These are phyloP conservation scores for Mrakia frigida DNA, from an alignment of 768 basidiomycete genomes.

Conservation along the genomic window DNA sequence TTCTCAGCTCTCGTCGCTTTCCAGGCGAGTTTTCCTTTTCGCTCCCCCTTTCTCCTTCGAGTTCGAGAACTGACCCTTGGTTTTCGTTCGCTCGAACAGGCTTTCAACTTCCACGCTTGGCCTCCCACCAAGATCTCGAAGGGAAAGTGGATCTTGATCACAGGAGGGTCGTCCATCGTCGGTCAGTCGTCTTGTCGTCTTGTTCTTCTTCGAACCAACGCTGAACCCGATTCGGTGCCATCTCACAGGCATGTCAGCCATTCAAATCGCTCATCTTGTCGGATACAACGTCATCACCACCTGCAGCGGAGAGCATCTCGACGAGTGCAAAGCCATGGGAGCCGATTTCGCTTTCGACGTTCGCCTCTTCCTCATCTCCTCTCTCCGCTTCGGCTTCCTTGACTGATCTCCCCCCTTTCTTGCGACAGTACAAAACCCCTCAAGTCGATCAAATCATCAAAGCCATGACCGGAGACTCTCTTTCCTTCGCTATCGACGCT, in stretches of 20 bases:
- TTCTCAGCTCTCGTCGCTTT: not conserved
- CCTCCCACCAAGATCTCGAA: not conserved
- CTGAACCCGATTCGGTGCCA: not conserved
- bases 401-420: not conserved
- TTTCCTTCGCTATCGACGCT: not conserved
- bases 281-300: not conserved
- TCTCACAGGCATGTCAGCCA: slow-evolving; percentile 1
- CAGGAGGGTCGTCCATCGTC: not conserved
- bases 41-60: not conserved
- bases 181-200: not conserved
- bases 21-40: not conserved
- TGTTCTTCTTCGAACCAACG: not conserved
- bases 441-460: not conserved
- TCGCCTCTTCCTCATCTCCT: not conserved
- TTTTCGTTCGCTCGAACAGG: not conserved
- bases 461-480: not conserved
- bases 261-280: not conserved
- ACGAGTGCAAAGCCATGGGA: not conserved
- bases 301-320: not conserved
- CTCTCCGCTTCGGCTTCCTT: not conserved
- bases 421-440: not conserved
- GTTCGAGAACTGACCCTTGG: not conserved
- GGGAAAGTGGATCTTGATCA: not conserved
- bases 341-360: not conserved
- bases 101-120: not conserved